Evolutionary conservation across 2,329 filamentous ascomycete species (phyloP).

Genomic region (Epichloe sylvatica): DNA sequence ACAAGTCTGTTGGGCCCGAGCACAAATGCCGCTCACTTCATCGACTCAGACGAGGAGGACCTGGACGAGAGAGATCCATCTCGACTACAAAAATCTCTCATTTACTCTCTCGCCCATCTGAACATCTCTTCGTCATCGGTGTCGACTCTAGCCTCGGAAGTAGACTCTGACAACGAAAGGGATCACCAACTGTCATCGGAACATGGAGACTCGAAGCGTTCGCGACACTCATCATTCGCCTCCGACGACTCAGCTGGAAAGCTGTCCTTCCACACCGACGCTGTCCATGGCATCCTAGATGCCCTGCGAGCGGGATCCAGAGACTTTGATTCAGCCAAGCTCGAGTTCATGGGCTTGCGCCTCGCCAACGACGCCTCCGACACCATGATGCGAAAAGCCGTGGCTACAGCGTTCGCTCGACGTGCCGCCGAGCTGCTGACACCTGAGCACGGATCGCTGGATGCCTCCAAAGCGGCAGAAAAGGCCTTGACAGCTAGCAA

Average conservation of each 20-base stretch:
- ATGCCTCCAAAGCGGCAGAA: constrained; percentile 51
- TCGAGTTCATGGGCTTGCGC: constrained; percentile 87
- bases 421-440: constrained; percentile 57
- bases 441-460: constrained; percentile 36
- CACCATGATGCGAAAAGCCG: constrained; percentile 71
- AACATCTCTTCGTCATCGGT: constrained; percentile 41
- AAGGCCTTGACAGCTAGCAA: constrained; percentile 40
- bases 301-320: constrained; percentile 60
- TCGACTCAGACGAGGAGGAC: constrained; percentile 34
- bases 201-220: constrained; percentile 35
- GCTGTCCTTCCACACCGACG: constrained; percentile 66
- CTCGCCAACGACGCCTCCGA: constrained; percentile 86
- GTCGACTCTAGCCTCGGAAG: constrained; percentile 49
- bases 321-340: constrained; percentile 68
- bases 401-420: constrained; percentile 74
- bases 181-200: constrained; percentile 44
- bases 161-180: constrained; percentile 51
- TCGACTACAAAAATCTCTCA: constrained; percentile 38
- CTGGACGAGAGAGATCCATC: constrained; percentile 36
- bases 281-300: constrained; percentile 74
- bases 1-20: constrained; percentile 31
- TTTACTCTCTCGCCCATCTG: constrained; percentile 39
- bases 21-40: constrained; percentile 37
- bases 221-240: constrained; percentile 56
- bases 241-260: constrained; percentile 52